Conservation (phyloP, 176 grass and related monocot genomes). For the Zizania latifolia region DNA sequence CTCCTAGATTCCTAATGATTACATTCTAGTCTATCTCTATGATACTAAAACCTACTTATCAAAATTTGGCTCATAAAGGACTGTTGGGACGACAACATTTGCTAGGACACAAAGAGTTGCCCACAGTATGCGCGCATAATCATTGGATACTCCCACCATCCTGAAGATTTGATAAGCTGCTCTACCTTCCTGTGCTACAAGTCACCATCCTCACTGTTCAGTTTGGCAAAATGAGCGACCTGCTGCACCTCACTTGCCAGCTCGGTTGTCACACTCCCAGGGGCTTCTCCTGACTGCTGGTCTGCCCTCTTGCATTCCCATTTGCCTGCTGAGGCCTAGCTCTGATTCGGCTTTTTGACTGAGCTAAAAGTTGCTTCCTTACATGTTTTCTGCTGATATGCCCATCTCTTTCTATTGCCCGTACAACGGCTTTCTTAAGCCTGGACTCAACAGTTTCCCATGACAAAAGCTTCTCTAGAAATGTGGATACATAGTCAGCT, state of each 20-base stretch:
- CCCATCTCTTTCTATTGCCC: slow-evolving; percentile 33
- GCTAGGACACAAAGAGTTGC: background rate
- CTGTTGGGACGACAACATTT: background rate
- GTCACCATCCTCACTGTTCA: background rate
- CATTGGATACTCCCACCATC: background rate
- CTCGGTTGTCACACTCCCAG: background rate
- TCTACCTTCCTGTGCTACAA: background rate
- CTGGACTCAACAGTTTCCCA: slow-evolving; percentile 67
- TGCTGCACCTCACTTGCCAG: background rate
- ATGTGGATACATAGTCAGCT: slow-evolving; percentile 57
- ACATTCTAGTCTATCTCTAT: background rate
- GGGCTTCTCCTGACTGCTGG: background rate
- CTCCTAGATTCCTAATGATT: background rate
- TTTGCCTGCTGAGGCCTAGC: background rate
- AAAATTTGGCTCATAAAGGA: background rate
- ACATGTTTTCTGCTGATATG: slow-evolving; percentile 17
- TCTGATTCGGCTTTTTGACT: background rate
- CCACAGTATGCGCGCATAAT: background rate
- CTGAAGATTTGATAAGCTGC: background rate
- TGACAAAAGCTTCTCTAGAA: slow-evolving; percentile 83
- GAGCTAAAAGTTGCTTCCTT: slow-evolving; percentile 22
- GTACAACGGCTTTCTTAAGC: slow-evolving; percentile 38
- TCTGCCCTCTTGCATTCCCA: background rate
- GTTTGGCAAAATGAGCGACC: background rate
- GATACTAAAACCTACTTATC: background rate